phyloP scores from a whole-genome alignment of 768 basidiomycete species.

The Auricularia sp. region DNA sequence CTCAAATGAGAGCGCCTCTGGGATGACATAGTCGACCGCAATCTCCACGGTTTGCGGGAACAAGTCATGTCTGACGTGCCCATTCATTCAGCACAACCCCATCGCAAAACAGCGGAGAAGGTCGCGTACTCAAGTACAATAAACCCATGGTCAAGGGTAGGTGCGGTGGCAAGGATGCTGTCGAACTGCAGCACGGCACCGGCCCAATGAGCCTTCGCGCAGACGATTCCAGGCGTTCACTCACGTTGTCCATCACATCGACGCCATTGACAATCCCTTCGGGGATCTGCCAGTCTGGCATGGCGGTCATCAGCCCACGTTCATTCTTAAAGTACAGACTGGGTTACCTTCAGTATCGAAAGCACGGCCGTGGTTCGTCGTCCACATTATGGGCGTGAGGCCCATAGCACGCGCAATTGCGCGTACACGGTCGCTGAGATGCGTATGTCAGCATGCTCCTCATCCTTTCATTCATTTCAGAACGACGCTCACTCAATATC shows the following conservation, averaged over 20 bases:
- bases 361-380: slow-evolving; percentile 38
- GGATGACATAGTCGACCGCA: slow-evolving; percentile 79
- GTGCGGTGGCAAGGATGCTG: slow-evolving; percentile 54
- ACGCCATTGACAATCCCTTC: slow-evolving; percentile 47
- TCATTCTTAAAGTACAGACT: too few species aligned
- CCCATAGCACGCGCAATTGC: slow-evolving; percentile 78
- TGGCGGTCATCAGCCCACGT: too few species aligned
- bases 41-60: slow-evolving; percentile 80
- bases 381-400: slow-evolving; percentile 78
- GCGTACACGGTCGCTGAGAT: slow-evolving; percentile 70
- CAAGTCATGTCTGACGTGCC: slow-evolving; percentile 45
- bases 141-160: slow-evolving; percentile 60
- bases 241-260: slow-evolving; percentile 47
- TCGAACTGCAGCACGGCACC: slow-evolving; percentile 41
- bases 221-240: neutral
- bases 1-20: slow-evolving; percentile 60
- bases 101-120: neutral
- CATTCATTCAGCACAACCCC: neutral
- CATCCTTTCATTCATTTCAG: too few species aligned
- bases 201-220: slow-evolving; percentile 4
- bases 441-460: too few species aligned
- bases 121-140: slow-evolving; percentile 60
- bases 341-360: slow-evolving; percentile 52
- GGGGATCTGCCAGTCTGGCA: slow-evolving; percentile 65
- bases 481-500: slow-evolving; percentile 53